Evolutionary conservation across 352 stramenopile species (phyloP).

Genomic region (Globisporangium orthogonon): DNA sequence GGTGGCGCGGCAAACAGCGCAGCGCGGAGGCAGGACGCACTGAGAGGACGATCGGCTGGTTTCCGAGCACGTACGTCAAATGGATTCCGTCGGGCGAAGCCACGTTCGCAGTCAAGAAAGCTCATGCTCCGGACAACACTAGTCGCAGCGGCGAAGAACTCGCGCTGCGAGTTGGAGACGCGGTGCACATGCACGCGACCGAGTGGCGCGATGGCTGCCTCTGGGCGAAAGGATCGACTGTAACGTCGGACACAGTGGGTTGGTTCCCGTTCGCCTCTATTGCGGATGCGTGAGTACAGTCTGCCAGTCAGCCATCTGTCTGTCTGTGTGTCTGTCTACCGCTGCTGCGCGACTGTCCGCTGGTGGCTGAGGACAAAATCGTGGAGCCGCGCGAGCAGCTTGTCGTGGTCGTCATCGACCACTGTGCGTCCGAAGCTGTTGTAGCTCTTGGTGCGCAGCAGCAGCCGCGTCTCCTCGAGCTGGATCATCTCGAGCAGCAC

Average conservation of each 20-base stretch:
- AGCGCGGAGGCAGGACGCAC: not conserved
- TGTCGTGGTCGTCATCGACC: constrained; percentile 33
- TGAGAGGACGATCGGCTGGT: constrained; percentile 22
- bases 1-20: constrained; percentile 23
- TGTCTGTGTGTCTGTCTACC: too few species aligned
- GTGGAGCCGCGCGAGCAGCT: constrained; percentile 43
- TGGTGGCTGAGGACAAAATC: constrained; percentile 19
- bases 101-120: constrained; percentile 5
- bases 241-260: not conserved
- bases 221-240: constrained; percentile 13
- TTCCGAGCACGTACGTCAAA: constrained; percentile 47
- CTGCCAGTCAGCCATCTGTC: too few species aligned
- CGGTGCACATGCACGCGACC: constrained; percentile 14
- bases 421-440: constrained; percentile 28
- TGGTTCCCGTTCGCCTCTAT: constrained; percentile 25
- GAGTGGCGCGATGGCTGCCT: constrained; percentile 19
- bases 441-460: constrained; percentile 69
- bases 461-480: constrained; percentile 41
- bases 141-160: not conserved
- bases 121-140: not conserved
- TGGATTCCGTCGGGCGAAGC: constrained; percentile 12
- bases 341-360: not conserved
- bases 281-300: constrained; percentile 7
- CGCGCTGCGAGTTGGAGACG: constrained; percentile 8
- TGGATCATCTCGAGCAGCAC: constrained; percentile 78